phyloP scores from a whole-genome alignment of 2,329 filamentous ascomycete genomes.

The Shiraia sp. region DNA sequence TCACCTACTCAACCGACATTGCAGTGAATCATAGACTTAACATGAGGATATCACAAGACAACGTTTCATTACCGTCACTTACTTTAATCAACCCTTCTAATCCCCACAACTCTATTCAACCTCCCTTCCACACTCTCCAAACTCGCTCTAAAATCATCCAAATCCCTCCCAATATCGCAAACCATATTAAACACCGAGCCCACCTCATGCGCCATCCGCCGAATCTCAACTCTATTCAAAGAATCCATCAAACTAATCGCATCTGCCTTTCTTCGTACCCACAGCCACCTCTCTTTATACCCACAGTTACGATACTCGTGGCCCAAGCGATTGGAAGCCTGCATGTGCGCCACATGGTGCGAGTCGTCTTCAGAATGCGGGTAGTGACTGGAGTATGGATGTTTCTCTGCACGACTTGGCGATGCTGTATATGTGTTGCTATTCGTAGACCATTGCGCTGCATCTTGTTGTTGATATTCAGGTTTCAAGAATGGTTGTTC shows the following conservation, averaged over 20 bases:
- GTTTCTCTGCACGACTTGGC: conserved; percentile 9
- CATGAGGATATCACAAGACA: no score
- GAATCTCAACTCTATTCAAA: conserved; percentile 44
- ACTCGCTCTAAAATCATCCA: conserved; percentile 17
- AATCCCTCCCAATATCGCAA: conserved; percentile 22
- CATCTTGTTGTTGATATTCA: conserved; percentile 25
- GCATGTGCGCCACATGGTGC: conserved; percentile 7
- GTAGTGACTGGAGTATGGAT: conserved; percentile 2
- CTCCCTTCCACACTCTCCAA: conserved; percentile 20
- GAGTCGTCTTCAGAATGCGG: conserved; percentile 27
- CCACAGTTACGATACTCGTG: conserved; percentile 41
- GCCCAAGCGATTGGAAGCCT: conserved; percentile 28
- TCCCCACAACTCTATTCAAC: conserved; percentile 25
- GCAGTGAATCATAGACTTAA: no score
- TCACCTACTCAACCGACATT: no score
- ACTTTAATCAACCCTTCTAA: conserved; percentile 22
- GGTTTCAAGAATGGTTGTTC: conserved; percentile 46
- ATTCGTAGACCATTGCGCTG: conserved; percentile 16
- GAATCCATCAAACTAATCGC: conserved; percentile 41
- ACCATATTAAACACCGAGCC: conserved; percentile 24
- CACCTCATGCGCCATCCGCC: conserved; percentile 41
- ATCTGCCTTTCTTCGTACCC: conserved; percentile 44
- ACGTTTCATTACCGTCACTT: no score
- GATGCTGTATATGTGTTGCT: conserved; percentile 2
- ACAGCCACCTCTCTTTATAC: conserved; percentile 40